phyloP scores from a whole-genome alignment of 352 stramenopile genomes.

The Pythium coloratum region DNA sequence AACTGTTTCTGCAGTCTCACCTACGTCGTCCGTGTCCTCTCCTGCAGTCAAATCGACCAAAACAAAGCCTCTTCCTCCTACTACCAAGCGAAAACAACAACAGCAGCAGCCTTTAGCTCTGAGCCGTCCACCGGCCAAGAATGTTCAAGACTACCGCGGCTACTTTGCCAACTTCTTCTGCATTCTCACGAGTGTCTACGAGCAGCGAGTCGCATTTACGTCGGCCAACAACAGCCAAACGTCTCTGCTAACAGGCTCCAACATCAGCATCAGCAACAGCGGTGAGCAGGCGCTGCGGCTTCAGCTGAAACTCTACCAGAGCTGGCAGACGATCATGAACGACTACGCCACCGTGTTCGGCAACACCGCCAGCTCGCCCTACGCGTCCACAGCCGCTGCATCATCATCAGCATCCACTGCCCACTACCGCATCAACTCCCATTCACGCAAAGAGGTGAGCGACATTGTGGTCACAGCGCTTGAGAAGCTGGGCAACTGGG shows the following conservation, averaged over 20 bases:
- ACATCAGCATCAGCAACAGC: background rate
- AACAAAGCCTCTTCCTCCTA: background rate
- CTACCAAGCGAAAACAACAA: background rate
- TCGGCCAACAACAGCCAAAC: conserved; percentile 20
- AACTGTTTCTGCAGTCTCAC: background rate
- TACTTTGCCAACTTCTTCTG: conserved; percentile 77
- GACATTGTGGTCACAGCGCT: conserved; percentile 79
- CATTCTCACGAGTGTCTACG: conserved; percentile 71
- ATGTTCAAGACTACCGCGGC: conserved; percentile 49
- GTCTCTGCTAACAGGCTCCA: background rate
- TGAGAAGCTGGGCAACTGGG: conserved; percentile 57
- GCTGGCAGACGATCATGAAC: conserved; percentile 83
- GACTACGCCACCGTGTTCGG: conserved; percentile 87
- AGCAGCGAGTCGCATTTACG: conserved; percentile 37
- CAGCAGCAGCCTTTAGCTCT: background rate
- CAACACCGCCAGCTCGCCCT: conserved; percentile 32
- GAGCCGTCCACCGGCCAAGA: conserved; percentile 12
- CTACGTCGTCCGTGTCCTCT: background rate
- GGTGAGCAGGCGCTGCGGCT: conserved; percentile 56
- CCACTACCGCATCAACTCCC: conserved; percentile 85
- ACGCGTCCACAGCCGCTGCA: conserved; percentile 29
- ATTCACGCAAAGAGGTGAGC: conserved; percentile 70
- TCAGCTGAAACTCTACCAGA: conserved; percentile 80
- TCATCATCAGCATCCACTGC: conserved; percentile 34
- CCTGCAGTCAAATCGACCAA: background rate